phyloP scores from a whole-genome alignment of 768 basidiomycete genomes.

The Lepiota venenata region DNA sequence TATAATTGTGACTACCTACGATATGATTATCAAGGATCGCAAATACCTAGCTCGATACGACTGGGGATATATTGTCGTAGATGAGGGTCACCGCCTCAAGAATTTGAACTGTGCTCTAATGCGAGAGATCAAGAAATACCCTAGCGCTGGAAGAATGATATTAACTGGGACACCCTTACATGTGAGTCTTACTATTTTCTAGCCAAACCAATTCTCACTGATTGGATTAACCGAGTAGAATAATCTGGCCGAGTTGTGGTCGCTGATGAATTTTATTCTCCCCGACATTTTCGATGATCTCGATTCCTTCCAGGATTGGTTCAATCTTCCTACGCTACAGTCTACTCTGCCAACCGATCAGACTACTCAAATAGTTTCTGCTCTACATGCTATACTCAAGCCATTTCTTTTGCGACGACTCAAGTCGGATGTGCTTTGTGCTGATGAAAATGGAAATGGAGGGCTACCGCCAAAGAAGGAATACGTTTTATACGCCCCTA shows the following conservation, averaged over 20 bases:
- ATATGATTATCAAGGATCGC: slow-evolving; percentile 87
- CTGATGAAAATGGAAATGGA: slow-evolving; percentile 17
- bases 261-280: slow-evolving; percentile 91
- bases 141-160: slow-evolving; percentile 84
- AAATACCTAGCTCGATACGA: slow-evolving; percentile 55
- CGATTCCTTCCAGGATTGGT: slow-evolving; percentile 90
- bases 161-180: slow-evolving; percentile 96
- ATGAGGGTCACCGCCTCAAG: slow-evolving; percentile 94
- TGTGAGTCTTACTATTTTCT: slow-evolving; percentile 39
- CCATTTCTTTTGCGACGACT: slow-evolving; percentile 92
- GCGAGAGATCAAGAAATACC: slow-evolving; percentile 84
- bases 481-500: slow-evolving; percentile 90
- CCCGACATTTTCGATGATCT: slow-evolving; percentile 92
- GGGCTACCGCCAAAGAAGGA: slow-evolving; percentile 87
- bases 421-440: slow-evolving; percentile 81
- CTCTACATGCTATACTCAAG: slow-evolving; percentile 87
- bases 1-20: slow-evolving; percentile 87
- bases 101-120: slow-evolving; percentile 92
- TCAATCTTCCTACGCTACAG: slow-evolving; percentile 67
- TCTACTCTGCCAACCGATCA: slow-evolving; percentile 53
- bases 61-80: slow-evolving; percentile 94
- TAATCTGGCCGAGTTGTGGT: slow-evolving; percentile 93
- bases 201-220: not conserved
- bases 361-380: slow-evolving; percentile 64
- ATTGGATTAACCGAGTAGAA: slow-evolving; percentile 60